Evolutionary conservation across 139 green algal species (phyloP).

Genomic region (Micractinium sp.): DNA sequence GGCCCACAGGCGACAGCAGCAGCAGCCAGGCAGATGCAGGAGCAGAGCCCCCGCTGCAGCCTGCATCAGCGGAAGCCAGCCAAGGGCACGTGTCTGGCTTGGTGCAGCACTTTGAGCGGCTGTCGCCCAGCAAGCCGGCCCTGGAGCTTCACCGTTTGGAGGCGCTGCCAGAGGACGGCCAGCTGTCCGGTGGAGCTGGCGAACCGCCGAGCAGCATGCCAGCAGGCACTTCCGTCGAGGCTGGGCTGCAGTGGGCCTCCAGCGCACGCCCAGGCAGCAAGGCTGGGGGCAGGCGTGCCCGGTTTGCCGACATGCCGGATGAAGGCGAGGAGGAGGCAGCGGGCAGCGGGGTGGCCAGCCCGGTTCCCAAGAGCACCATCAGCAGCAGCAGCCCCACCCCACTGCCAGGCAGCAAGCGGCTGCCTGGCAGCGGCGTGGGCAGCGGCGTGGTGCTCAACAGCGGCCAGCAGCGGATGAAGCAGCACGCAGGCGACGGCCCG

Average conservation of each 20-base stretch:
- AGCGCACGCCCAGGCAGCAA: neutral
- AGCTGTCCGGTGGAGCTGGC: neutral
- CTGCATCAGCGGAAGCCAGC: too few relatives aligned
- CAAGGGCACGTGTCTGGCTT: neutral
- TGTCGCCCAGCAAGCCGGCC: neutral
- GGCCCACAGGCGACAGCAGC: constrained; percentile 28
- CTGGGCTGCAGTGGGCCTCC: neutral
- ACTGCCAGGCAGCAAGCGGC: neutral
- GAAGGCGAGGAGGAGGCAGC: neutral
- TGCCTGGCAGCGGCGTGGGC: neutral
- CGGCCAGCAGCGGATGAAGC: neutral
- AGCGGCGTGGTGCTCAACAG: neutral
- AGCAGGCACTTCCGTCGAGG: neutral
- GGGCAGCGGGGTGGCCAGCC: neutral
- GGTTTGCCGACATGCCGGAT: neutral
- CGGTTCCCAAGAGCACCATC: neutral
- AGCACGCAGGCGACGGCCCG: neutral
- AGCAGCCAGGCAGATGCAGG: neutral
- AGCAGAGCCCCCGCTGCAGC: too few relatives aligned
- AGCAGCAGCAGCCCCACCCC: neutral
- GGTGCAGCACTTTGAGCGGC: constrained; percentile 20
- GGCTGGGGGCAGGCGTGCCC: neutral
- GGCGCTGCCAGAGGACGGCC: neutral
- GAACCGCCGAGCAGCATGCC: too few relatives aligned
- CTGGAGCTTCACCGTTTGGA: neutral